These are phyloP conservation scores for Scenedesmus sp. DNA, from an alignment of 163 green algal species.

Conservation along the genomic window DNA sequence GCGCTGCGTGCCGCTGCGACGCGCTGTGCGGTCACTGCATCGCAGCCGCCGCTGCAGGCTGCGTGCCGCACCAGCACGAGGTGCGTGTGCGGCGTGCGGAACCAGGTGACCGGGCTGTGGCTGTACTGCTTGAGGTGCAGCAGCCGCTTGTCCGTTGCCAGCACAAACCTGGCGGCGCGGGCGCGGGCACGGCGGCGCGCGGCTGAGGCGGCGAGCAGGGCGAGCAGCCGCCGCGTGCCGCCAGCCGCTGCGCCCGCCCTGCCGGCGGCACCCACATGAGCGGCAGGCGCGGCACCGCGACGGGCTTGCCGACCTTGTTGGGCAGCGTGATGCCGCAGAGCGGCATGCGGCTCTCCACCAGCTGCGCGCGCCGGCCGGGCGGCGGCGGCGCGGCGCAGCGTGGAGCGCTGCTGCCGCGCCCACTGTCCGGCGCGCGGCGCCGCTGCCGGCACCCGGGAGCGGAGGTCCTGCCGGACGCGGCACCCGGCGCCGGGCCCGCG, in stretches of 20 bases:
- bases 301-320: conserved; percentile 75
- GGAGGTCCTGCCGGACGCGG: neutral
- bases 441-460: too few species aligned
- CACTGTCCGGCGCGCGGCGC: too few species aligned
- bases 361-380: conserved; percentile 62
- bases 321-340: conserved; percentile 66
- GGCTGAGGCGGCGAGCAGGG: neutral
- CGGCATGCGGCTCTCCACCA: conserved; percentile 64
- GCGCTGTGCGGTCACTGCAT: neutral
- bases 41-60: neutral
- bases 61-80: conserved; percentile 67
- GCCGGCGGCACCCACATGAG: conserved; percentile 61
- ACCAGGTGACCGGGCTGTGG: conserved; percentile 79
- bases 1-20: neutral
- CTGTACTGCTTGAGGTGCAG: conserved; percentile 67
- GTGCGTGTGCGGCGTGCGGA: conserved; percentile 77
- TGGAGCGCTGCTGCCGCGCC: too few species aligned
- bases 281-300: conserved; percentile 65
- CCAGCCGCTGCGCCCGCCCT: too few species aligned
- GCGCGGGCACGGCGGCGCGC: neutral
- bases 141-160: conserved; percentile 65
- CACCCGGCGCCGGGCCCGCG: neutral
- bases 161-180: conserved; percentile 75
- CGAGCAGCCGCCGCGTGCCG: neutral
- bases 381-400: too few species aligned